phyloP scores from a whole-genome alignment of 2,329 filamentous ascomycete genomes.

The Raffaelea ambrosiae region DNA sequence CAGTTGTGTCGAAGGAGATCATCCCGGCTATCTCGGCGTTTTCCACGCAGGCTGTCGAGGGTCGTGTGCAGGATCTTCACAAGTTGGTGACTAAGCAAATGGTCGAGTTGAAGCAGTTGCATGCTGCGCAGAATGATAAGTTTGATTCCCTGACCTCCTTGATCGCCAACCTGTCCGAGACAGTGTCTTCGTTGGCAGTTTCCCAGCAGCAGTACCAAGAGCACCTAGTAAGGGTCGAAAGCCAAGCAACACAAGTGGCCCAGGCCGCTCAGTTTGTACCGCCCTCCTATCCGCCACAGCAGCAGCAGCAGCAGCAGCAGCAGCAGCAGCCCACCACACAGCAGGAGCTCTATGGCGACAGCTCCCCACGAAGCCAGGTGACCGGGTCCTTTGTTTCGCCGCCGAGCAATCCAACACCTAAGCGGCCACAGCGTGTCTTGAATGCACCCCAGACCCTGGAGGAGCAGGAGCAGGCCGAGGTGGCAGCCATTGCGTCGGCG shows the following conservation, averaged over 20 bases:
- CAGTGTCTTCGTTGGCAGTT: slow-evolving; percentile 60
- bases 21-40: slow-evolving; percentile 58
- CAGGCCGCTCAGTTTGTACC: slow-evolving; percentile 12
- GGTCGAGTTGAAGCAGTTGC: slow-evolving; percentile 39
- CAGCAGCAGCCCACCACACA: slow-evolving; percentile 4
- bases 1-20: slow-evolving; percentile 54
- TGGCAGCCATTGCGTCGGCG: slow-evolving; percentile 43
- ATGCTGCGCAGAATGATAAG: slow-evolving; percentile 50
- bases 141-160: slow-evolving; percentile 64
- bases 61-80: slow-evolving; percentile 60
- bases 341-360: slow-evolving; percentile 9
- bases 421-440: slow-evolving; percentile 22
- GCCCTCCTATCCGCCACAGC: slow-evolving; percentile 15
- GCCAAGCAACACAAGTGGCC: slow-evolving; percentile 8
- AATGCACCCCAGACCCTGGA: slow-evolving; percentile 32
- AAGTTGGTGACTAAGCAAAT: slow-evolving; percentile 46
- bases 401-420: slow-evolving; percentile 5
- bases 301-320: slow-evolving; percentile 3
- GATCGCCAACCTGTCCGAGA: slow-evolving; percentile 58
- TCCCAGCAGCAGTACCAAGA: slow-evolving; percentile 62
- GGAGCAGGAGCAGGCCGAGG: slow-evolving; percentile 43
- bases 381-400: no score
- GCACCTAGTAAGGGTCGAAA: slow-evolving; percentile 47
- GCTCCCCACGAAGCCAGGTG: background rate
- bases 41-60: slow-evolving; percentile 57